Evolutionary conservation across 2,329 filamentous ascomycete genomes (phyloP).

Genomic region (Clarireedia sp.): DNA sequence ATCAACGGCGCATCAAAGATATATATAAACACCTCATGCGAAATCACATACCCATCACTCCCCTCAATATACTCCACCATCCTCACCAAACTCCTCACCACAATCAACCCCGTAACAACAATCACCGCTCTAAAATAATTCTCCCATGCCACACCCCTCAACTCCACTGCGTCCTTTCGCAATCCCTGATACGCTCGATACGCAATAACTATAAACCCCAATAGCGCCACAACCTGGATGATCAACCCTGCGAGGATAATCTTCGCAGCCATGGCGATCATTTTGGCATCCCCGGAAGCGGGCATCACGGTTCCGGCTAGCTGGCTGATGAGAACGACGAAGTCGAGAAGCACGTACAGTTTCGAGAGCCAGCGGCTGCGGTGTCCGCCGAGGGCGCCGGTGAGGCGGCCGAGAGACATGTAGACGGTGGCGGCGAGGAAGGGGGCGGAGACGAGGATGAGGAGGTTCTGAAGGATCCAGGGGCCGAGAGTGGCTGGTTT

Average conservation of each 20-base stretch:
- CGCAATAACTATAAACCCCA: neutral
- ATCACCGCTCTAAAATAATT: neutral
- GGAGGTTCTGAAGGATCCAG: constrained; percentile 34
- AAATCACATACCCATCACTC: neutral
- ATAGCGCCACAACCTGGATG: neutral
- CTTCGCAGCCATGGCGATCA: neutral
- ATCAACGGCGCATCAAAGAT: neutral
- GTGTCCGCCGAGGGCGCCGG: constrained; percentile 33
- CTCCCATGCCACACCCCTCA: neutral
- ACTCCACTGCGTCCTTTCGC: no score
- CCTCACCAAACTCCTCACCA: neutral
- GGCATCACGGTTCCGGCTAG: constrained; percentile 29
- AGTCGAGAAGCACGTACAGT: constrained; percentile 42
- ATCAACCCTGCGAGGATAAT: neutral
- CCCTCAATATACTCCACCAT: neutral
- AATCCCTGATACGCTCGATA: neutral
- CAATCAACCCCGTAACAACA: neutral
- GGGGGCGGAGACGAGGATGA: constrained; percentile 36
- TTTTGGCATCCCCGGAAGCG: constrained; percentile 1
- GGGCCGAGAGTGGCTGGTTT: constrained; percentile 14
- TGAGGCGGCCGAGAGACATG: constrained; percentile 38
- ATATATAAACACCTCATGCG: neutral
- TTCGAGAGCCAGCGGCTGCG: constrained; percentile 39
- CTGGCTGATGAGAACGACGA: constrained; percentile 40
- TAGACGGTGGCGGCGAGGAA: constrained; percentile 39